Percentiles rank a stretch among this genome's conserved stretches.
phyloP scores from a whole-genome alignment of 2,329 filamentous ascomycete genomes.

The Amylocarpus encephaloides region DNA sequence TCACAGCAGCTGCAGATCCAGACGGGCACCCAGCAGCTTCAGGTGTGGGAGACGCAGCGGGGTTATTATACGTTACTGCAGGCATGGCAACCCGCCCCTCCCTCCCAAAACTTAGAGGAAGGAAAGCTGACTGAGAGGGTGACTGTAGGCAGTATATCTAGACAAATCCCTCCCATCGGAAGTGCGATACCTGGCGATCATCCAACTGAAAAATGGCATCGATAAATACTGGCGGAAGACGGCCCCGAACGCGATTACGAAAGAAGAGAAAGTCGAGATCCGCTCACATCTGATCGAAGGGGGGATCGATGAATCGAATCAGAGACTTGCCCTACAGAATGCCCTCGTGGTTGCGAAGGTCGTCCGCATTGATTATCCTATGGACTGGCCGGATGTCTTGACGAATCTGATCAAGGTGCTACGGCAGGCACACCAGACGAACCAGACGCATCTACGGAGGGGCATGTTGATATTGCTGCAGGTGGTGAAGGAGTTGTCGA shows the following conservation, averaged over 20 bases:
- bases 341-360: constrained; percentile 84
- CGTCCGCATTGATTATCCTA: constrained; percentile 80
- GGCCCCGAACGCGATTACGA: constrained; percentile 56
- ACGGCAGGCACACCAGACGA: constrained; percentile 49
- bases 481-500: constrained; percentile 84
- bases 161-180: constrained; percentile 70
- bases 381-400: constrained; percentile 69
- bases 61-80: constrained; percentile 65
- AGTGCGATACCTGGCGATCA: constrained; percentile 81
- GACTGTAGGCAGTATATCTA: constrained; percentile 66
- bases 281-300: constrained; percentile 69
- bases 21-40: constrained; percentile 60
- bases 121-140: constrained; percentile 1
- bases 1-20: constrained; percentile 58
- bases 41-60: constrained; percentile 61
- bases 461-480: constrained; percentile 73
- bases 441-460: constrained; percentile 62
- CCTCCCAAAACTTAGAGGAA: neutral
- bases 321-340: constrained; percentile 76
- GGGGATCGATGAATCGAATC: constrained; percentile 69
- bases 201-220: constrained; percentile 94
- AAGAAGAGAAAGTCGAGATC: constrained; percentile 70
- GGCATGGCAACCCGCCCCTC: constrained; percentile 37
- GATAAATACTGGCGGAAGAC: constrained; percentile 84
- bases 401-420: constrained; percentile 58